Conservation (phyloP, 164 flowering plant genomes). For the Houttuynia cordata region DNA sequence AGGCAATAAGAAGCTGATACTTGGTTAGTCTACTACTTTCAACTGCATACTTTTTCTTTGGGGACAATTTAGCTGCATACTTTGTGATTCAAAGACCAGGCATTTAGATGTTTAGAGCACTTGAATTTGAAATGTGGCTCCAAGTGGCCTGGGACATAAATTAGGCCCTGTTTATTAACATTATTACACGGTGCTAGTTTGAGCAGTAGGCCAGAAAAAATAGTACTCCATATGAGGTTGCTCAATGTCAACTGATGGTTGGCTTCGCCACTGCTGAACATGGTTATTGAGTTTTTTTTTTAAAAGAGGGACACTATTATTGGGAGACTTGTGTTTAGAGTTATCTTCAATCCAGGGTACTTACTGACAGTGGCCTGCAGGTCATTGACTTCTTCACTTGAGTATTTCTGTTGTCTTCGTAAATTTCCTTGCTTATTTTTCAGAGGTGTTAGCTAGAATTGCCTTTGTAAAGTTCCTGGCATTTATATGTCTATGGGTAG, state of each 20-base stretch:
- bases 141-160: no score
- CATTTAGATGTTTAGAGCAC: not conserved
- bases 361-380: not conserved
- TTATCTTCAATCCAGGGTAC: no score
- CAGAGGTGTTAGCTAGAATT: not conserved
- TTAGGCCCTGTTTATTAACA: not conserved
- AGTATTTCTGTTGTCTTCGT: not conserved
- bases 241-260: no score
- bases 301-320: no score
- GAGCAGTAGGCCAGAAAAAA: no score
- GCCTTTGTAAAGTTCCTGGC: not conserved
- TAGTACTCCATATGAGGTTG: no score
- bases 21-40: slow-evolving; percentile 33
- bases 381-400: not conserved
- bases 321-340: no score
- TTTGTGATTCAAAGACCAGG: not conserved
- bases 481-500: not conserved
- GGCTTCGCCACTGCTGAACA: no score
- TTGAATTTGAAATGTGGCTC: not conserved
- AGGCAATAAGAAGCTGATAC: slow-evolving; percentile 88
- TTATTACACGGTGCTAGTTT: no score
- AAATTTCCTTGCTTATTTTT: not conserved
- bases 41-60: no score
- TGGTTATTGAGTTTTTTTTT: no score
- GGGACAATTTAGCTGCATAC: no score